Evolutionary conservation across 306 rosid species (phyloP), one percentile per base, ranked within the genome.

Genomic region (Vicia villosa): DNA sequence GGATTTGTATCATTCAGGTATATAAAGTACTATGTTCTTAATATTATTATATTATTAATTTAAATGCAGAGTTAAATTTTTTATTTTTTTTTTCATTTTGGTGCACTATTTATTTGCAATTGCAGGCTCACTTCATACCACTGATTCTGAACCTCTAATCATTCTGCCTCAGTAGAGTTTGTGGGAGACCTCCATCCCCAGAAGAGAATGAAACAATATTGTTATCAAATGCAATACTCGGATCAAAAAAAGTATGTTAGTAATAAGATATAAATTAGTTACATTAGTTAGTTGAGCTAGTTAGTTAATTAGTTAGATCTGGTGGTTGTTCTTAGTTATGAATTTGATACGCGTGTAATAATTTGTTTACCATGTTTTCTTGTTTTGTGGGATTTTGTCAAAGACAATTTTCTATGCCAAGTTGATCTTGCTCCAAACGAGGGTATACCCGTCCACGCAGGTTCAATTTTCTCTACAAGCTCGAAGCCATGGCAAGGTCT

Each of bases 401-500:
- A 21, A 16, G 24, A 12, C 13, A 41, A 37, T 16, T 57, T 51
- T 52, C 28, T 94, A 51, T 94, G 97, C 80, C 98, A 94, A 83
- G 86, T 88, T 11, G 96, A 94, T 78, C 97, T 90, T 72, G 93
- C 92, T 40, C 89, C 96, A 1, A 90, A 92, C 15, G 98, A 88
- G 83, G 94, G 96, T 60, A 86, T 94, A 77, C 88, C 98, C 5
- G 97, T 94, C 66, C 96, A 93, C 40, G 96, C 97, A 3, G 96
- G 98, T 41, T 84, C 91, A 60, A 90, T 93, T 74, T 93, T 93
- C 81, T 93, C 98, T 41, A 86, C 88, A 70, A 86, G 93, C 72
- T 79, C 97, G 26, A 93, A 86, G 82, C 98, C 98, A 24, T 93
- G 98, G 97, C 93, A 93, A 66, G 98, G 98, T 12, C 98, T 97